phyloP scores from a whole-genome alignment of 2,329 filamentous ascomycete species.

The Stachybotrys chlorohalonatus region DNA sequence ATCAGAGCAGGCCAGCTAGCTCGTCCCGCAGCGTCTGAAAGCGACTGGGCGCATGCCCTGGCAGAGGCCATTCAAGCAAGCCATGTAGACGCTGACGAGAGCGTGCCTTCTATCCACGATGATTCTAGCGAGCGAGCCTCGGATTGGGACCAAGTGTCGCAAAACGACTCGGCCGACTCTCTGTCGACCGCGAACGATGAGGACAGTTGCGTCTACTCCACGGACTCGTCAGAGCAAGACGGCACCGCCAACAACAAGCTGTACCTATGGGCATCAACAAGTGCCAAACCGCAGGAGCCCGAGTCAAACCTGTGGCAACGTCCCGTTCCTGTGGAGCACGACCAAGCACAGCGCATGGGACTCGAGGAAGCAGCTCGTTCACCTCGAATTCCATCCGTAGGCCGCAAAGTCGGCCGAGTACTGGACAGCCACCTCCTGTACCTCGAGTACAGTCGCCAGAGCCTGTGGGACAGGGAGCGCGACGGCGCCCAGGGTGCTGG shows the following conservation, averaged over 20 bases:
- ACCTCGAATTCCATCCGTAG: not conserved
- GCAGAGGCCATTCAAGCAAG: not conserved
- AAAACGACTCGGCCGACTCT: not conserved
- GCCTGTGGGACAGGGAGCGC: not conserved
- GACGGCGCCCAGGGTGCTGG: not conserved
- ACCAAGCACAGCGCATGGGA: not conserved
- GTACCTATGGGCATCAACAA: not conserved
- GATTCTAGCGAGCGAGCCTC: not conserved
- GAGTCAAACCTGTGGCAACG: not conserved
- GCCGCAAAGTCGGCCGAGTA: not conserved
- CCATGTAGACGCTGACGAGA: not conserved
- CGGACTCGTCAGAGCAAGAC: not conserved
- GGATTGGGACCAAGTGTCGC: not conserved
- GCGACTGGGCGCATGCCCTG: constrained; percentile 2
- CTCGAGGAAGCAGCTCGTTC: not conserved
- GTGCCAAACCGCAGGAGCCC: not conserved
- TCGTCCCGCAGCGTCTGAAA: constrained; percentile 2
- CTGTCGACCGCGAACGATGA: not conserved
- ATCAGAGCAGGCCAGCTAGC: constrained; percentile 6
- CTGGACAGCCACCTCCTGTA: not conserved
- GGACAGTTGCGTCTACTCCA: not conserved
- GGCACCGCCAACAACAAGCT: not conserved
- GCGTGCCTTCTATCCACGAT: not conserved
- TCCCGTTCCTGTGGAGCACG: not conserved
- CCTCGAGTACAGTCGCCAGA: not conserved